Conservation (phyloP, 495 filamentous ascomycete genomes). For the Terfezia boudieri region DNA sequence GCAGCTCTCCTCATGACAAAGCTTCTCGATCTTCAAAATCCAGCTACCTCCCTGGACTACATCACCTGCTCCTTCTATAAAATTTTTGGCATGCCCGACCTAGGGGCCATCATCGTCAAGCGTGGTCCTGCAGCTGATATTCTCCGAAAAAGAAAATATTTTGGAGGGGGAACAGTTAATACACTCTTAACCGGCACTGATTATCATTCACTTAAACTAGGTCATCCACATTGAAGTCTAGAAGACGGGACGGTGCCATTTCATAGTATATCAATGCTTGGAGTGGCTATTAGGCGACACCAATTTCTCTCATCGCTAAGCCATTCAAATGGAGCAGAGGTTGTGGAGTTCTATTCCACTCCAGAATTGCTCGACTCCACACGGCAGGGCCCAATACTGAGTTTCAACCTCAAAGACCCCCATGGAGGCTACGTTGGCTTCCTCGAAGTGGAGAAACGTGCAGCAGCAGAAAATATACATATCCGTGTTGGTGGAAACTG, state of each 20-base stretch:
- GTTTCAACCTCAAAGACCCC: slow-evolving; percentile 39
- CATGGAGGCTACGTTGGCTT: slow-evolving; percentile 36
- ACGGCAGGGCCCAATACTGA: slow-evolving; percentile 46
- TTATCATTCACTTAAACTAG: too few species aligned
- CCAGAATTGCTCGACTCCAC: slow-evolving; percentile 31
- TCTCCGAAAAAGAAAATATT: slow-evolving; percentile 41
- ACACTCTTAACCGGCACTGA: slow-evolving; percentile 29
- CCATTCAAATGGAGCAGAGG: slow-evolving; percentile 34
- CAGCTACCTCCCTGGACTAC: slow-evolving; percentile 45
- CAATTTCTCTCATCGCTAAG: slow-evolving; percentile 27
- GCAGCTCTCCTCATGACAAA: slow-evolving; percentile 49
- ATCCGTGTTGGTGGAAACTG: slow-evolving; percentile 47
- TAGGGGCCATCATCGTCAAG: too few species aligned
- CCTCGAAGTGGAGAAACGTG: slow-evolving; percentile 37
- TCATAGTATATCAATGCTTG: slow-evolving; percentile 51
- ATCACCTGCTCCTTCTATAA: slow-evolving; percentile 55
- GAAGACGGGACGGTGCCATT: slow-evolving; percentile 68
- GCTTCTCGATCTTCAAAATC: slow-evolving; percentile 37
- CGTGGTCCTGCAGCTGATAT: slow-evolving; percentile 33
- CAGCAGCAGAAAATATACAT: slow-evolving; percentile 39
- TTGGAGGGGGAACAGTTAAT: slow-evolving; percentile 58
- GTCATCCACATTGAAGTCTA: slow-evolving; percentile 37
- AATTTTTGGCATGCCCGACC: slow-evolving; percentile 60
- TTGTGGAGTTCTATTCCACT: slow-evolving; percentile 39
- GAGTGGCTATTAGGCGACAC: slow-evolving; percentile 43